Evolutionary conservation across 208 protist genomes (phyloP).

Genomic region (Trypanosoma conorhini): DNA sequence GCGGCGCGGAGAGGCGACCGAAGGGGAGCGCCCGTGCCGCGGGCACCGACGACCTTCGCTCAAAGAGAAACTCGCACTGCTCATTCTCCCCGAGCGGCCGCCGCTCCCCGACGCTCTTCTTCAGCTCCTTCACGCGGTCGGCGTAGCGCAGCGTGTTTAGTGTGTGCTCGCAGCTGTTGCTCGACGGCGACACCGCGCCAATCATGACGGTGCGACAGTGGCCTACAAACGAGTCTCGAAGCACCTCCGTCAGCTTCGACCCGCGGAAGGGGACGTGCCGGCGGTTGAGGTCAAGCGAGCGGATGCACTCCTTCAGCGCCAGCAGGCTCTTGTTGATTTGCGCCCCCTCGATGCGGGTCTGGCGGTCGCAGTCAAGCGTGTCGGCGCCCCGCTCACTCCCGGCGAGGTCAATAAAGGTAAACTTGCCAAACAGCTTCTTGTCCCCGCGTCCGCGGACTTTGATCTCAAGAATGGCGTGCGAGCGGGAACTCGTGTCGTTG

Average conservation of each 20-base stretch:
- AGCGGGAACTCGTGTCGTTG: conserved; percentile 87
- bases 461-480: conserved; percentile 86
- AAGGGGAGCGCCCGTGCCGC: conserved; percentile 6
- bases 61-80: conserved; percentile 16
- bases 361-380: conserved; percentile 85
- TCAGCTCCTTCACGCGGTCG: conserved; percentile 77
- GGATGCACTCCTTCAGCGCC: conserved; percentile 96
- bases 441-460: conserved; percentile 39
- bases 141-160: conserved; percentile 98
- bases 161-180: conserved; percentile 93
- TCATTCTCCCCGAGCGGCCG: conserved; percentile 36
- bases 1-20: conserved; percentile 12
- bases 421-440: conserved; percentile 61
- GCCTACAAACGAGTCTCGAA: conserved; percentile 96
- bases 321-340: conserved; percentile 97
- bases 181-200: conserved; percentile 91
- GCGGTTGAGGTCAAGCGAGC: conserved; percentile 86
- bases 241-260: conserved; percentile 95
- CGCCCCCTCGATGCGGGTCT: conserved; percentile 89
- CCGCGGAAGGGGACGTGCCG: conserved; percentile 96
- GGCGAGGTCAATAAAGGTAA: conserved; percentile 98
- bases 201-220: conserved; percentile 96
- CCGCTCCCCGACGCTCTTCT: conserved; percentile 57
- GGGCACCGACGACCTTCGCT: conserved; percentile 13
- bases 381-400: conserved; percentile 97